These are phyloP conservation scores for Endotrypanum monterogeii DNA, from an alignment of 208 protist genomes.

Conservation along the genomic window DNA sequence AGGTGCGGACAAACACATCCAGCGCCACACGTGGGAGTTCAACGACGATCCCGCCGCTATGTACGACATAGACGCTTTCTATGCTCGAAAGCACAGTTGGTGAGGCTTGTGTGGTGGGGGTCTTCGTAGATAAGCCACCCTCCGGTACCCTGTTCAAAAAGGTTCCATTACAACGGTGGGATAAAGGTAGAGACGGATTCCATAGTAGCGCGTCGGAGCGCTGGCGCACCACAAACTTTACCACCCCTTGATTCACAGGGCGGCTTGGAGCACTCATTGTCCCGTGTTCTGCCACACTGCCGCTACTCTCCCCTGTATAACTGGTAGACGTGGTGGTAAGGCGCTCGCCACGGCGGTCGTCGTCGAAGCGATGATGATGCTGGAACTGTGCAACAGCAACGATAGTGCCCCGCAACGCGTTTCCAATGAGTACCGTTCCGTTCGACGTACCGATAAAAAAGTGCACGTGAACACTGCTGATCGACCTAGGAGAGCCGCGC, in stretches of 20 bases:
- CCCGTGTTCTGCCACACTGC: not conserved
- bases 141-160: not conserved
- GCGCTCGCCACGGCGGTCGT: conserved; percentile 6
- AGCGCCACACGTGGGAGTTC: conserved; percentile 49
- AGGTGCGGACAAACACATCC: conserved; percentile 56
- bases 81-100: conserved; percentile 24
- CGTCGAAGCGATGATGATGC: conserved; percentile 24
- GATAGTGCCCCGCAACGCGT: conserved; percentile 80
- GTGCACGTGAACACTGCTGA: conserved; percentile 55
- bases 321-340: conserved; percentile 11
- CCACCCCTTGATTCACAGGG: conserved; percentile 40
- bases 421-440: conserved; percentile 76
- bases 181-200: conserved; percentile 30
- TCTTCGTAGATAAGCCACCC: not conserved
- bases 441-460: conserved; percentile 87
- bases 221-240: conserved; percentile 57
- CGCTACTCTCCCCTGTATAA: not conserved
- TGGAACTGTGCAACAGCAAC: conserved; percentile 75
- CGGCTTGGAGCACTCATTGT: not conserved
- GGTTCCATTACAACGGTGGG: not conserved
- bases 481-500: not conserved
- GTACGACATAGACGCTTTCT: conserved; percentile 56
- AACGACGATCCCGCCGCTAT: conserved; percentile 69
- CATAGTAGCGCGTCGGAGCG: conserved; percentile 24
- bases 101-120: not conserved